Base-by-base conservation (phyloP, 495 filamentous ascomycete genomes). In the Astrothelium macrocarpum region DNA sequence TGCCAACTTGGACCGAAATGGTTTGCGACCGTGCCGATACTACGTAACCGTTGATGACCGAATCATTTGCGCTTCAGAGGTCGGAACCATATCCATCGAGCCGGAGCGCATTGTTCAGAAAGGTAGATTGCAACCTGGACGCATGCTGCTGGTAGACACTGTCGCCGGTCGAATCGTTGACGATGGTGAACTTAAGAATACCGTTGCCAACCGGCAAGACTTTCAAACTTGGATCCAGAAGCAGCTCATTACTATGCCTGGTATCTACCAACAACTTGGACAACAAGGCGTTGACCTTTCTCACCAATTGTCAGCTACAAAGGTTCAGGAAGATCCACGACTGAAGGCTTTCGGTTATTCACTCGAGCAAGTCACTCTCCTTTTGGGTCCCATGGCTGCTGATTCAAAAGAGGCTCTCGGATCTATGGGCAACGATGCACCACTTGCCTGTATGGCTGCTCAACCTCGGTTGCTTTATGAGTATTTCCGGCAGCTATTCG, bases 361-460 rank as follows among this genome's bases (percentile, higher is more conserved):
- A 32, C 90, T 96, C 65, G 94, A 99, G 76, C 94, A 99, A 74
- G 89, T 99, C 73, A 95, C 87, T 74, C 77, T 99, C 73, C 79
- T 99, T 11, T 83, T 99, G 31, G 95, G 88, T 25, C 94, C 94
- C 10, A 99, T 99, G 94, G 94, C 91, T 63, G 91, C 93, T 31
- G 94, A 99, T 68, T 95, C 96, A 58, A 99, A 99, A 78, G 94
- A 99, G 76, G 95, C 94, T n/a, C 82, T 99, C 31, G 94, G 94
- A 36, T 99, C 94, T 62, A 99, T 99, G 94, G 94, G 94, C 68
- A 99, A 99, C 74, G 94, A 99, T 80, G 90, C 91, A 43, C 94
- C 94, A 18, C 78, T 99, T 68, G 94, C 94, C 31, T 97, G 92
- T 75, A 82, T 99, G 67, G 88, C 94, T 32, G 82, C 86, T 59